Conservation (phyloP, 73 alveolate species). For the Paraurostyla sp. region DNA sequence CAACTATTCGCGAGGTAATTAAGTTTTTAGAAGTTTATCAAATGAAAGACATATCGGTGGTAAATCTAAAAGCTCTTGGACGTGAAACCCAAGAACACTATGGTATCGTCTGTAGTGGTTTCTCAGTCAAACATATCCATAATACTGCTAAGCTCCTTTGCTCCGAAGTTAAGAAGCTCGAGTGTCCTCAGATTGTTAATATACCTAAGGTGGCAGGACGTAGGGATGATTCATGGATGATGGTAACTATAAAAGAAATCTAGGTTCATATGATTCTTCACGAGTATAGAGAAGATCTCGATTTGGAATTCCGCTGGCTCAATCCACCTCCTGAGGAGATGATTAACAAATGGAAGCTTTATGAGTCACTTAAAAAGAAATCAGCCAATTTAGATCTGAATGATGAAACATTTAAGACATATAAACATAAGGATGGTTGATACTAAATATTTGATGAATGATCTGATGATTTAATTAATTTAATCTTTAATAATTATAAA, state of each 20-base stretch:
- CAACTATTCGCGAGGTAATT: constrained; percentile 68
- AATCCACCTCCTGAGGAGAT: constrained; percentile 64
- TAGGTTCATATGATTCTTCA: constrained; percentile 60
- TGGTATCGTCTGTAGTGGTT: constrained; percentile 68
- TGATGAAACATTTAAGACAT: constrained; percentile 36
- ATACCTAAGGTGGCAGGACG: constrained; percentile 62
- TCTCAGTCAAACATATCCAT: constrained; percentile 70
- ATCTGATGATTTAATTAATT: not conserved
- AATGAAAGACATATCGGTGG: constrained; percentile 68
- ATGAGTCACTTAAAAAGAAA: constrained; percentile 18
- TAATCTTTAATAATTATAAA: not conserved
- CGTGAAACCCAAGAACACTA: constrained; percentile 1
- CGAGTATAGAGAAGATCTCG: constrained; percentile 74
- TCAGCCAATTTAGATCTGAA: constrained; percentile 1
- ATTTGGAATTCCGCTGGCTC: constrained; percentile 69
- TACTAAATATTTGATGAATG: not conserved
- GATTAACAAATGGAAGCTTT: constrained; percentile 52
- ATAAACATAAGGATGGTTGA: constrained; percentile 21
- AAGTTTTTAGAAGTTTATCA: constrained; percentile 69
- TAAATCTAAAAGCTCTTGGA: constrained; percentile 46
- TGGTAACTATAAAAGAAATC: constrained; percentile 68
- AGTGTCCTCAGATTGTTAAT: constrained; percentile 57
- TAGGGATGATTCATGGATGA: constrained; percentile 65
- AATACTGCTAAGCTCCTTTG: constrained; percentile 59
- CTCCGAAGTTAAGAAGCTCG: constrained; percentile 65